Evolutionary conservation across 768 basidiomycete species (phyloP), one percentile per base, ranked within the genome.

Genomic region (Hortiboletus flavorubellus): DNA sequence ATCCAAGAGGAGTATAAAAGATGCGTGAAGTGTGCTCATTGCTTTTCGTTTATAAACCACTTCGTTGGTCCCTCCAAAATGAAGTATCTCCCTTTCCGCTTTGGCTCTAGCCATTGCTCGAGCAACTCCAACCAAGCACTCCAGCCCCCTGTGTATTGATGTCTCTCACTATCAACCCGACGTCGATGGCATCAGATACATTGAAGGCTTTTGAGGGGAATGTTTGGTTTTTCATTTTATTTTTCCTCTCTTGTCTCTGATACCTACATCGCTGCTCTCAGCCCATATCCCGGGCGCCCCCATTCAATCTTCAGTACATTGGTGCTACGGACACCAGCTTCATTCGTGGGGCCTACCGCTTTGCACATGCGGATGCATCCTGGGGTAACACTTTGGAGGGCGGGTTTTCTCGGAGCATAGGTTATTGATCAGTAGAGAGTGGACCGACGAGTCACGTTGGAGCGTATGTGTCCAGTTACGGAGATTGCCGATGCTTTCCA

Each of bases 161-260:
- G 79, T 86, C 53, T 84, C 83, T 11, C 47, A 63, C 62, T 78
- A 71, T 45, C 84, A 86, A 56, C 61, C 73, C 12, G 63, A 58
- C 58, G 66, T 86, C 38, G 70, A 84, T 64, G 86, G 82, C 82
- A 70, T 84, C 60, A 81, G 72, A 3, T 86, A 77, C 63, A 85
- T 21, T 87, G 77, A 87, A 86, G 64, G 85, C 84, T 9, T 87
- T 85, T 3, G 84, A 87, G 64, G 80, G 80, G 9, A 83, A n/a
- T 63, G 82, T 83, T 42, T 47, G 53, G 73, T 61, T 8, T 46
- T 52, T 33, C 21, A 7, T 6, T 37, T 48, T 50, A 0, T 21
- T 21, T 21, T 21, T 21, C 34, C 15, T 46, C 9, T 50, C 5
- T 35, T 11, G 41, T 44, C 33, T 6, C 2, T 39, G 21, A 21